Evolutionary conservation across 495 filamentous ascomycete genomes (phyloP).

Genomic region (Cudoniella acicularis): DNA sequence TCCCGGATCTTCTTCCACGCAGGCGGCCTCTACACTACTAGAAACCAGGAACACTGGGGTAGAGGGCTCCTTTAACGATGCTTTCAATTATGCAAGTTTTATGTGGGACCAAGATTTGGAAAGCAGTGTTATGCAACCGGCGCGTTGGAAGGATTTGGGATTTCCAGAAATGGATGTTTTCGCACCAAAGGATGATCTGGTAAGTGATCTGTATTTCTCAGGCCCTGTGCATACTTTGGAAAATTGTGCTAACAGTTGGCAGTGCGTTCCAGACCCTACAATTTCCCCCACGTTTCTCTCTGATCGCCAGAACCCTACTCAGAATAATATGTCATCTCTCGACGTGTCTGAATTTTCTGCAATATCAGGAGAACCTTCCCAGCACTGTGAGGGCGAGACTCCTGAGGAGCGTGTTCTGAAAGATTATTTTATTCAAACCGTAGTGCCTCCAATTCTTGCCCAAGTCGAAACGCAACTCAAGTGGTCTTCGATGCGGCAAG

Average conservation of each 20-base stretch:
- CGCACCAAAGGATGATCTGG: neutral
- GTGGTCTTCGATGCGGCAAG: slow-evolving; percentile 30
- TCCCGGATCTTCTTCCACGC: neutral
- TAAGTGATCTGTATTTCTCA: neutral
- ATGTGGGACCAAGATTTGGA: slow-evolving; percentile 29
- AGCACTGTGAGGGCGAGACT: no score
- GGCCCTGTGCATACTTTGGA: neutral
- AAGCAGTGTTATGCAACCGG: slow-evolving; percentile 12
- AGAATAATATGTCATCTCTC: no score
- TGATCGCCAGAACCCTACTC: neutral
- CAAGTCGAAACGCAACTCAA: slow-evolving; percentile 30
- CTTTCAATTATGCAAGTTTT: slow-evolving; percentile 36
- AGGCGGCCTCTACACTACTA: slow-evolving; percentile 2
- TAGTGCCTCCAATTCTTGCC: slow-evolving; percentile 30
- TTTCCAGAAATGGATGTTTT: slow-evolving; percentile 9
- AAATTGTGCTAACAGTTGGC: neutral
- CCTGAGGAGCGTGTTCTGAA: slow-evolving; percentile 18
- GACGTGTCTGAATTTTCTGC: no score
- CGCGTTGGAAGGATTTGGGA: slow-evolving; percentile 11
- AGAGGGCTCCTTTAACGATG: slow-evolving; percentile 28
- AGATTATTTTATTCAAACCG: slow-evolving; percentile 28
- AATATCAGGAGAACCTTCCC: no score
- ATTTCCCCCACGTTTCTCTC: neutral
- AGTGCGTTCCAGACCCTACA: neutral
- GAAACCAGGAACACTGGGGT: neutral